phyloP scores from a whole-genome alignment of 2,329 filamentous ascomycete genomes.

The Mycocentrospora acerina region DNA sequence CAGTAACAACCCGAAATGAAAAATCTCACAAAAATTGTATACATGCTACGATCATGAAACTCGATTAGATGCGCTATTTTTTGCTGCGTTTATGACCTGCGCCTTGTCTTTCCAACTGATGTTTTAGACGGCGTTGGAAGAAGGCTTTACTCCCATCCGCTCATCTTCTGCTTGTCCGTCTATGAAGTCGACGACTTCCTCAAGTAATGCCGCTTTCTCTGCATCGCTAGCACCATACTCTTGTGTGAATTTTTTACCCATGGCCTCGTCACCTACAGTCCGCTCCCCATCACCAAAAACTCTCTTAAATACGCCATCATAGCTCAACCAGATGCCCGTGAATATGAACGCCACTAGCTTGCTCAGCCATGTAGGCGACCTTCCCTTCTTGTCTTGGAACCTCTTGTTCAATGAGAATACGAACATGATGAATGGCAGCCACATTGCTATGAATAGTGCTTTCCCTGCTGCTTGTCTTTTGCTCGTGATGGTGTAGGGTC shows the following conservation, averaged over 20 bases:
- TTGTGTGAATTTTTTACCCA: not conserved
- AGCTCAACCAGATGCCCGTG: slow-evolving; percentile 61
- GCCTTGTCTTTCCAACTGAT: too few species aligned
- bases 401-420: slow-evolving; percentile 52
- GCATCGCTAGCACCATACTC: slow-evolving; percentile 6
- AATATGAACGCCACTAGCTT: slow-evolving; percentile 56
- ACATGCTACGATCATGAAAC: too few species aligned
- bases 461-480: slow-evolving; percentile 66
- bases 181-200: slow-evolving; percentile 9
- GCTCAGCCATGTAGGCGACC: slow-evolving; percentile 67
- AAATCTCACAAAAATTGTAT: too few species aligned
- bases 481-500: slow-evolving; percentile 70
- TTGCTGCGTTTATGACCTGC: too few species aligned
- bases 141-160: too few species aligned
- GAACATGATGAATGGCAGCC: slow-evolving; percentile 59
- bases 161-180: slow-evolving; percentile 1
- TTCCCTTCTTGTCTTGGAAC: slow-evolving; percentile 67
- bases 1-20: too few species aligned
- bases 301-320: slow-evolving; percentile 64
- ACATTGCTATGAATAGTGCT: slow-evolving; percentile 61
- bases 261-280: slow-evolving; percentile 43
- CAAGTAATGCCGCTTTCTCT: slow-evolving; percentile 13
- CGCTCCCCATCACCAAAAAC: slow-evolving; percentile 87
- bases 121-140: too few species aligned
- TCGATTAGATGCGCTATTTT: too few species aligned